Conservation (phyloP, 768 basidiomycete genomes). For the Tricholomella constricta region DNA sequence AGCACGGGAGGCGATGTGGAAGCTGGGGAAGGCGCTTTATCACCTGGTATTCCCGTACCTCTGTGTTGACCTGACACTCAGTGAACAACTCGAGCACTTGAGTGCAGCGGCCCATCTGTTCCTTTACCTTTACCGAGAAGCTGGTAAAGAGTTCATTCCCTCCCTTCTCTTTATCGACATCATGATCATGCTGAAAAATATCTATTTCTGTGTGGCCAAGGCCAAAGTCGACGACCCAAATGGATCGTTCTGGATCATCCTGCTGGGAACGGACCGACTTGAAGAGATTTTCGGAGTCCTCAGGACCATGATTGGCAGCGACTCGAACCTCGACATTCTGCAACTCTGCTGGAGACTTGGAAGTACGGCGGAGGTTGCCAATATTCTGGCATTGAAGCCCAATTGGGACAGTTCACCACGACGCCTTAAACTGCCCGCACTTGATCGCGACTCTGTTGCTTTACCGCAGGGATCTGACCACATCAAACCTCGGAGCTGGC, state of each 20-base stretch:
- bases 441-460: constrained; percentile 24
- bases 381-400: constrained; percentile 38
- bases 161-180: constrained; percentile 30
- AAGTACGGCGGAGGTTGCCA: constrained; percentile 31
- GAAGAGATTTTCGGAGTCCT: constrained; percentile 37
- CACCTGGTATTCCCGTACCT: constrained; percentile 33
- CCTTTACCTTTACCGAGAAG: constrained; percentile 2
- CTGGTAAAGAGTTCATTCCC: background rate
- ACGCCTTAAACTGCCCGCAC: constrained; percentile 30
- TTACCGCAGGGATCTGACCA: constrained; percentile 31
- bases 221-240: constrained; percentile 33
- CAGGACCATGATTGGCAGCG: constrained; percentile 36
- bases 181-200: constrained; percentile 40
- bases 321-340: constrained; percentile 27
- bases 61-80: constrained; percentile 26
- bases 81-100: constrained; percentile 34
- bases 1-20: constrained; percentile 22
- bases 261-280: constrained; percentile 40
- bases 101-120: constrained; percentile 34
- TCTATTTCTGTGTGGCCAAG: constrained; percentile 39
- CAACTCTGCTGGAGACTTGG: constrained; percentile 29
- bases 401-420: constrained; percentile 41
- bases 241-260: constrained; percentile 33
- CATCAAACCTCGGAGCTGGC: constrained; percentile 36
- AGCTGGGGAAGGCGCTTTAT: constrained; percentile 23